Evolutionary conservation across 306 rosid genomes (phyloP).

Genomic region (Inga oerstediana): DNA sequence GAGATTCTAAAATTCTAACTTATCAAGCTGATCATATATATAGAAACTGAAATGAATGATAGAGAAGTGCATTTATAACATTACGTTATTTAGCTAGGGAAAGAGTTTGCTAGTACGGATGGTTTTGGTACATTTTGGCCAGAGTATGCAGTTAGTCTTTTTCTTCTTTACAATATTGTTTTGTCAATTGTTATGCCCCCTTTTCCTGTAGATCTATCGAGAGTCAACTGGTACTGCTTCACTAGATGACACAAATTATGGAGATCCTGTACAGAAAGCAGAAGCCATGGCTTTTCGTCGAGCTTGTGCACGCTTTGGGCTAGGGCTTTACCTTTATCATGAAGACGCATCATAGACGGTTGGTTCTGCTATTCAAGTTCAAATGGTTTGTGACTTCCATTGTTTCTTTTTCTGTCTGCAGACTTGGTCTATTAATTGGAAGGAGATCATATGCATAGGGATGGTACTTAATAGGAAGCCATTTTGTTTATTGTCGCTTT

Average conservation of each 20-base stretch:
- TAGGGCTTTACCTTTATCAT: constrained; percentile 85
- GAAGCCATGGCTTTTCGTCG: constrained; percentile 96
- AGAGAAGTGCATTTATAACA: neutral
- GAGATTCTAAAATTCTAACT: neutral
- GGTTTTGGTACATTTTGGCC: neutral
- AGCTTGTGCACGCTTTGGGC: constrained; percentile 89
- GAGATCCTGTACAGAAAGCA: constrained; percentile 92
- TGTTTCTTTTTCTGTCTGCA: constrained; percentile 7
- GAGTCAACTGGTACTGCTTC: constrained; percentile 87
- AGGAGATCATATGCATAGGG: constrained; percentile 21
- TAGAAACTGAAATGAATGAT: neutral
- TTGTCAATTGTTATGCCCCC: neutral
- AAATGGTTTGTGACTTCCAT: neutral
- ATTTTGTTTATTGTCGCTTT: constrained; percentile 34
- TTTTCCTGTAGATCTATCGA: constrained; percentile 62
- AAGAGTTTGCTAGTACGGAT: neutral
- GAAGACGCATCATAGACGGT: constrained; percentile 57
- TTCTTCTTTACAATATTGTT: neutral
- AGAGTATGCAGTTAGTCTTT: neutral
- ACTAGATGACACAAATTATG: constrained; percentile 64
- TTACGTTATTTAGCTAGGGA: neutral
- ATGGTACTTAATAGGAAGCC: constrained; percentile 11
- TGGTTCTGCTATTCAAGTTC: constrained; percentile 29
- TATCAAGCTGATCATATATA: neutral
- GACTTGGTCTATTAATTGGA: neutral